phyloP scores from a whole-genome alignment of 2,329 filamentous ascomycete genomes.

The Colletotrichum orchidophilum region DNA sequence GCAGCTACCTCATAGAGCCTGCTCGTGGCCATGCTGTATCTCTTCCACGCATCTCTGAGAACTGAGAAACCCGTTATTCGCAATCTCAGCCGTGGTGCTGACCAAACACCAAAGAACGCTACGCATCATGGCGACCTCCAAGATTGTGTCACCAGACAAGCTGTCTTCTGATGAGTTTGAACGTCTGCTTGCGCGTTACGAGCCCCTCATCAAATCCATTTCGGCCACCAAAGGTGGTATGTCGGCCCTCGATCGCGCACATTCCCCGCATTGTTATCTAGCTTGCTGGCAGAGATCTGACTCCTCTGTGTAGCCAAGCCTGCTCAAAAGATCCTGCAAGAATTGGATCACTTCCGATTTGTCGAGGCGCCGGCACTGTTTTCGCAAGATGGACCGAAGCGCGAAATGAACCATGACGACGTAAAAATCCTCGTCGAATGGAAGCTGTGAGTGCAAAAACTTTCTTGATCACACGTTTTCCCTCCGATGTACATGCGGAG shows the following conservation, averaged over 20 bases:
- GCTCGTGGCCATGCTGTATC: neutral
- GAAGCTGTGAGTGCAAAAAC: constrained; percentile 68
- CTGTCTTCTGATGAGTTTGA: constrained; percentile 47
- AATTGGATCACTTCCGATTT: constrained; percentile 71
- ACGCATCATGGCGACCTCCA: constrained; percentile 8
- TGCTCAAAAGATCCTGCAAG: constrained; percentile 60
- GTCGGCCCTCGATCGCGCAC: constrained; percentile 31
- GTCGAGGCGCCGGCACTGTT: constrained; percentile 60
- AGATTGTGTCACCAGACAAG: constrained; percentile 28
- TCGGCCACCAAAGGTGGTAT: constrained; percentile 57
- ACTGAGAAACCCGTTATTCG: neutral
- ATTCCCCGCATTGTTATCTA: constrained; percentile 17
- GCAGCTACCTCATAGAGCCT: neutral
- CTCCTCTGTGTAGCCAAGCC: constrained; percentile 50
- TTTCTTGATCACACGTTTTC: neutral
- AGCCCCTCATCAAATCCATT: constrained; percentile 51
- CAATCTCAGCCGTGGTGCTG: neutral
- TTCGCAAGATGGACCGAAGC: constrained; percentile 42
- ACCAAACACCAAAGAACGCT: too few relatives aligned
- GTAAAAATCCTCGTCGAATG: constrained; percentile 72
- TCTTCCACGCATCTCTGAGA: neutral
- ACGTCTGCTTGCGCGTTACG: constrained; percentile 48
- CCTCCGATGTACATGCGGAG: neutral
- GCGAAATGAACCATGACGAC: constrained; percentile 63
- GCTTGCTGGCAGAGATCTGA: constrained; percentile 23